These are phyloP conservation scores for Phyllosticta paracitricarpa DNA, from an alignment of 2,329 filamentous ascomycete species.

Conservation along the genomic window DNA sequence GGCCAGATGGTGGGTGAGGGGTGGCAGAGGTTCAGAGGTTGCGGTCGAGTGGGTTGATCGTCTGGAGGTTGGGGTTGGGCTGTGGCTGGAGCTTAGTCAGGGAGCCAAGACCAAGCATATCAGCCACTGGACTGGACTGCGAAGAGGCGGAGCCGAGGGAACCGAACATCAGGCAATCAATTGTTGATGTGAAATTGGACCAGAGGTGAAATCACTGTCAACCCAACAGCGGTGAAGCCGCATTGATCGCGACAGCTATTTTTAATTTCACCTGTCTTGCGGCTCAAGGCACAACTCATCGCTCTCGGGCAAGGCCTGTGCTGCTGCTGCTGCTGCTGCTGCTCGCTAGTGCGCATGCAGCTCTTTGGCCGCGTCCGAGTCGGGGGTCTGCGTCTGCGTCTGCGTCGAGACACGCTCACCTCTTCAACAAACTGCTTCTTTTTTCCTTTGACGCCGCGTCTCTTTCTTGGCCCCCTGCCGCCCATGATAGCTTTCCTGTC, in stretches of 20 bases:
- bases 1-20: constrained; percentile 2
- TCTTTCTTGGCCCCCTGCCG: neutral
- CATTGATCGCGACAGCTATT: too few species aligned
- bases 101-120: neutral
- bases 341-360: neutral
- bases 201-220: too few species aligned
- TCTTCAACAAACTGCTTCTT: constrained; percentile 51
- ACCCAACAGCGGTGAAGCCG: too few species aligned
- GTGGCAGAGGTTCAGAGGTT: constrained; percentile 1
- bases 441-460: constrained; percentile 1
- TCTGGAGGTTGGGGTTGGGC: neutral
- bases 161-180: too few species aligned
- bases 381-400: constrained; percentile 69
- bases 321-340: neutral
- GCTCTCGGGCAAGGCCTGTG: neutral
- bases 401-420: constrained; percentile 76
- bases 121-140: too few species aligned
- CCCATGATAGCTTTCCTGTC: neutral
- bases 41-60: neutral
- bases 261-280: too few species aligned
- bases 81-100: constrained; percentile 5
- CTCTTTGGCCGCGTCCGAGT: constrained; percentile 31
- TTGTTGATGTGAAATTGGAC: too few species aligned
- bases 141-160: too few species aligned
- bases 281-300: too few species aligned